Conservation (phyloP, 768 basidiomycete species). For the Trametes cinnabarina region DNA sequence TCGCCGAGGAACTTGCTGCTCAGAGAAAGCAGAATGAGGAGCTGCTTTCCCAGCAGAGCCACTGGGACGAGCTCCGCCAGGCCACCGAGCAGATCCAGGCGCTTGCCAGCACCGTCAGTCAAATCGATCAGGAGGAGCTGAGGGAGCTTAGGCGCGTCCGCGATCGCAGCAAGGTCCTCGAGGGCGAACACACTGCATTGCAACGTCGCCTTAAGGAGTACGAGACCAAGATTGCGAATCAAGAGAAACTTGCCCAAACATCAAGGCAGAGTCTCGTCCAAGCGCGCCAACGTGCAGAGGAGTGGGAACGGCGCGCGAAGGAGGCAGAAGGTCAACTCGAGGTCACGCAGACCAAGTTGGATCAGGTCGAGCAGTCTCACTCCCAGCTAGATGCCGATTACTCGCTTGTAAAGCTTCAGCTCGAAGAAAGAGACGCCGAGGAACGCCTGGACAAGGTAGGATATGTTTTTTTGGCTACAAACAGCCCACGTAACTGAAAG, state of each 20-base stretch:
- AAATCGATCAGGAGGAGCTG: constrained; percentile 68
- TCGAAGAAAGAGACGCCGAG: constrained; percentile 75
- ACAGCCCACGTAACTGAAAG: neutral
- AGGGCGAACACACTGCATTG: constrained; percentile 62
- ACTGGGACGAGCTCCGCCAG: constrained; percentile 75
- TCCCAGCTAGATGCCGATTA: constrained; percentile 70
- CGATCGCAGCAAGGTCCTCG: constrained; percentile 56
- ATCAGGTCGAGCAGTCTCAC: constrained; percentile 64
- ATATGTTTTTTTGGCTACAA: neutral
- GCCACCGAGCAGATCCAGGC: constrained; percentile 71
- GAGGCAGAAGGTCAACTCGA: constrained; percentile 68
- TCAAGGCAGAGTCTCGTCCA: constrained; percentile 64
- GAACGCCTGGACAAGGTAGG: constrained; percentile 65
- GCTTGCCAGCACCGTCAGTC: constrained; percentile 58
- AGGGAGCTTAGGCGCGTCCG: constrained; percentile 64
- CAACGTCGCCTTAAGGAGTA: constrained; percentile 75
- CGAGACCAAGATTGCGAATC: constrained; percentile 58
- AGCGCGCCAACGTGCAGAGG: constrained; percentile 73
- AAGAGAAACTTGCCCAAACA: constrained; percentile 55
- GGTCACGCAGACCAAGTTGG: constrained; percentile 54
- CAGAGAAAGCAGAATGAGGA: constrained; percentile 63
- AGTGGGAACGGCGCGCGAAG: constrained; percentile 79
- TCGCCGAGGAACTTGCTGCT: constrained; percentile 45
- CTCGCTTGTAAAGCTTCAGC: constrained; percentile 62
- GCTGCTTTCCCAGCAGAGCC: constrained; percentile 59